Conservation (phyloP, 164 flowering plant species). For the Cinnamomum micranthum region DNA sequence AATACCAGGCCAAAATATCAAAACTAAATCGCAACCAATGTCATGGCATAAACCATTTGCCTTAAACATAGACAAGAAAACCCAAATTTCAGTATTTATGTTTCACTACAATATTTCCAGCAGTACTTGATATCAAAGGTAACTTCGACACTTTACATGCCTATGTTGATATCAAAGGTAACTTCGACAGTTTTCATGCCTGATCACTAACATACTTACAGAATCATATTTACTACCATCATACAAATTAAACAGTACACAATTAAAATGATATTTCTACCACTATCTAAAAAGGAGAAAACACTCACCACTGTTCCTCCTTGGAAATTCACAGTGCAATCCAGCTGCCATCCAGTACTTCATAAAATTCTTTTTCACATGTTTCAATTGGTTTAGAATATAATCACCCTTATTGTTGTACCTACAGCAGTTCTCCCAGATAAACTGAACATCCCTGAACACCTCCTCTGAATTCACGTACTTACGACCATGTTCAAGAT, state of each 20-base stretch:
- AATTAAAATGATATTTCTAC: neutral
- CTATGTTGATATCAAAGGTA: neutral
- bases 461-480: conserved; percentile 85
- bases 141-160: too few relatives aligned
- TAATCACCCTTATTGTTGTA: conserved; percentile 95
- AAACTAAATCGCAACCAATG: too few relatives aligned
- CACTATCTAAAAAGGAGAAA: conserved; percentile 1
- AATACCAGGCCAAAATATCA: too few relatives aligned
- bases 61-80: too few relatives aligned
- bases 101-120: neutral
- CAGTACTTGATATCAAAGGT: neutral
- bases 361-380: conserved; percentile 83
- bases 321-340: conserved; percentile 44
- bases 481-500: conserved; percentile 67
- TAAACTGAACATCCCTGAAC: conserved; percentile 80
- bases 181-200: neutral
- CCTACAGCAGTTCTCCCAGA: conserved; percentile 89
- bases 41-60: too few relatives aligned
- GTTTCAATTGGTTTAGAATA: conserved; percentile 83
- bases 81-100: neutral
- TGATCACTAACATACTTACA: neutral
- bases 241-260: neutral
- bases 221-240: neutral
- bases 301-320: conserved; percentile 43
- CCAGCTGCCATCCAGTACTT: conserved; percentile 92